Conservation (phyloP, 139 green algal genomes). For the Mychonastes homosphaera region DNA sequence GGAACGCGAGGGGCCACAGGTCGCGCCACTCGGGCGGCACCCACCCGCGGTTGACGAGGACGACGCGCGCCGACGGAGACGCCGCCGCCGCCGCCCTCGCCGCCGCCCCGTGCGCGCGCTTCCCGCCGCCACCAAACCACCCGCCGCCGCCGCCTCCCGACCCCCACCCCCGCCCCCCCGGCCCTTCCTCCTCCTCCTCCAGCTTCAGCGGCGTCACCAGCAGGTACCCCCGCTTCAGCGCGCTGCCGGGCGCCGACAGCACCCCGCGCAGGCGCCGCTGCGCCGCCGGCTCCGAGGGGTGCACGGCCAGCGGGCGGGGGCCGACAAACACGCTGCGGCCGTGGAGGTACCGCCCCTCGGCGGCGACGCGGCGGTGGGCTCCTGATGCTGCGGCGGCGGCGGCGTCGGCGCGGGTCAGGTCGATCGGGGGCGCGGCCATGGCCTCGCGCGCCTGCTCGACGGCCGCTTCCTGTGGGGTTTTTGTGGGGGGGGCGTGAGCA, state of each 20-base stretch:
- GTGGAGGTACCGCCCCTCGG: conserved; percentile 12
- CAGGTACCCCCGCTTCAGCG: conserved; percentile 19
- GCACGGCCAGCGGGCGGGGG: conserved; percentile 2
- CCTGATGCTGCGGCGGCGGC: too few relatives aligned
- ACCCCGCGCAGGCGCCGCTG: conserved; percentile 12
- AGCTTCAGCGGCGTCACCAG: conserved; percentile 9
- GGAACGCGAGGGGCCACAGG: too few relatives aligned
- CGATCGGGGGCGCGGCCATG: too few relatives aligned
- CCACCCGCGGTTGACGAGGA: conserved; percentile 24
- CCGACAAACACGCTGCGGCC: conserved; percentile 13
- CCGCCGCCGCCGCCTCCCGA: not conserved
- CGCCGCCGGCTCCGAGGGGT: not conserved
- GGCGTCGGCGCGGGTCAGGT: too few relatives aligned
- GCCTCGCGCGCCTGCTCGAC: too few relatives aligned
- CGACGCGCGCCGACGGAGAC: not conserved
- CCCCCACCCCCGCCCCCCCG: not conserved
- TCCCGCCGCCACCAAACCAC: not conserved
- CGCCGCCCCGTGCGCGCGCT: not conserved
- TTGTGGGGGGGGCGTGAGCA: too few relatives aligned
- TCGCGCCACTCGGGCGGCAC: conserved; percentile 19
- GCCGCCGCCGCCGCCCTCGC: not conserved
- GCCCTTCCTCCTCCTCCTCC: conserved; percentile 2
- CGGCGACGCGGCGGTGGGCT: conserved; percentile 7
- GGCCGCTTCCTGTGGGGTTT: too few relatives aligned
- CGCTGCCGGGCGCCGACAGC: conserved; percentile 11